phyloP scores from a whole-genome alignment of 179 eudicot genomes.

The Carnegiea gigantea region DNA sequence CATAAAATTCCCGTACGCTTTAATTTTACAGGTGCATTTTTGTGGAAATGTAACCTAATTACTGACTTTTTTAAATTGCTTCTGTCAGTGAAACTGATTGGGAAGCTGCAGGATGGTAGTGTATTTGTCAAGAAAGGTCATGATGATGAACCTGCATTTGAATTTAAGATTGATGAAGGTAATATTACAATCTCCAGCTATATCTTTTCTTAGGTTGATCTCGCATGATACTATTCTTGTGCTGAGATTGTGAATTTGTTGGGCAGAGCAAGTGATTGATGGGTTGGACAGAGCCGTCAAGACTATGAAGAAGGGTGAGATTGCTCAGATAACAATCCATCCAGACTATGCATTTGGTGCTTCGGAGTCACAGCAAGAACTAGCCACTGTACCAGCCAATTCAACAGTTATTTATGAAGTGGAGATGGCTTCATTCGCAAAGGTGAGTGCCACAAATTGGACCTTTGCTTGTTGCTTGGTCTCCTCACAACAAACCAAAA shows the following conservation, averaged over 20 bases:
- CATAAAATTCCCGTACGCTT: not conserved
- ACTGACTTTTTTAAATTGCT: not conserved
- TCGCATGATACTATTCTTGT: not conserved
- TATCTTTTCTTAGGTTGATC: not conserved
- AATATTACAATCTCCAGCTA: not conserved
- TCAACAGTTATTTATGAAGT: slow-evolving; percentile 33
- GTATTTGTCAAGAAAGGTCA: slow-evolving; percentile 67
- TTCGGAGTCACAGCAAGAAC: slow-evolving; percentile 40
- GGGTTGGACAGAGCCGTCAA: slow-evolving; percentile 51
- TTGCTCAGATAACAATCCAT: slow-evolving; percentile 42
- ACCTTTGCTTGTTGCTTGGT: not conserved
- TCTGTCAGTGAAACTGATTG: slow-evolving; percentile 65
- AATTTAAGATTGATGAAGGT: slow-evolving; percentile 91
- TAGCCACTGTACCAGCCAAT: slow-evolving; percentile 45
- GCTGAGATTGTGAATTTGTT: not conserved
- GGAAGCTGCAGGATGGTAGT: slow-evolving; percentile 79
- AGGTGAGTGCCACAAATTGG: slow-evolving; percentile 34
- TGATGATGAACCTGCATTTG: slow-evolving; percentile 52
- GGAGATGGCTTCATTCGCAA: slow-evolving; percentile 71
- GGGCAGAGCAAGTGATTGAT: slow-evolving; percentile 59
- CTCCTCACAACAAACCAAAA: not conserved
- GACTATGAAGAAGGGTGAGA: slow-evolving; percentile 61
- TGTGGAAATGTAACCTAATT: not conserved
- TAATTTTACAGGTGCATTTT: not conserved
- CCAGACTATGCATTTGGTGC: slow-evolving; percentile 61